phyloP scores from a whole-genome alignment of 2,329 filamentous ascomycete genomes.

The Torrubiellomyces zombiae region DNA sequence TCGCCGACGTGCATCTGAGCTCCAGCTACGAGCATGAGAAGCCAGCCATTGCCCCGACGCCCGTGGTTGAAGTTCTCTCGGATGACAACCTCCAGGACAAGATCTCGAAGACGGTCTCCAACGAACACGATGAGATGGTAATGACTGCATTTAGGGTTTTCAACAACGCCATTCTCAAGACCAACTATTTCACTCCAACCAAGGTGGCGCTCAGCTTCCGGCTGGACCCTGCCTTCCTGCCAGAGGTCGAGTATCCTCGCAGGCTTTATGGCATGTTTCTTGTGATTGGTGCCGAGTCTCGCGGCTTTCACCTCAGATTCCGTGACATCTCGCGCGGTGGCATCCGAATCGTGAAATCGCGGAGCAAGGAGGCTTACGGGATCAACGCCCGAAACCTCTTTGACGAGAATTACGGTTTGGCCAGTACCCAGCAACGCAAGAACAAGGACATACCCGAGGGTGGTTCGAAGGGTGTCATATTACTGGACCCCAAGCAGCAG shows the following conservation, averaged over 20 bases:
- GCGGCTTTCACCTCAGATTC: conserved; percentile 95
- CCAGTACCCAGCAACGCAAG: conserved; percentile 97
- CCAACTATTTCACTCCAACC: conserved; percentile 92
- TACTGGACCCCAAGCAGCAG: conserved; percentile 86
- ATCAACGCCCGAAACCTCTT: conserved; percentile 96
- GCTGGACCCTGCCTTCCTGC: conserved; percentile 75
- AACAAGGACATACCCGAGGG: conserved; percentile 99
- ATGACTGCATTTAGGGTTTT: conserved; percentile 95
- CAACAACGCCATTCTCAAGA: conserved; percentile 87
- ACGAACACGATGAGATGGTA: conserved; percentile 95
- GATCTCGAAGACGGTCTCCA: conserved; percentile 65
- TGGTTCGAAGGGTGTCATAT: conserved; percentile 92
- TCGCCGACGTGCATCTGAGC: conserved; percentile 68
- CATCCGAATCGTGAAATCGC: conserved; percentile 96
- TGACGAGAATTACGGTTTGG: conserved; percentile 96
- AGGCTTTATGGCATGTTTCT: conserved; percentile 97
- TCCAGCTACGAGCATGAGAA: conserved; percentile 33
- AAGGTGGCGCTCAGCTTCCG: conserved; percentile 98
- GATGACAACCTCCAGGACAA: conserved; percentile 57
- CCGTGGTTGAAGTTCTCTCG: conserved; percentile 52
- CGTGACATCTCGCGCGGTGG: conserved; percentile 91
- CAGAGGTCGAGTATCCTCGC: conserved; percentile 81
- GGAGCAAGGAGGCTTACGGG: conserved; percentile 85
- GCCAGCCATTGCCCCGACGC: conserved; percentile 35
- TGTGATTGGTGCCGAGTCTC: conserved; percentile 89